Base-by-base conservation (phyloP, 2,329 filamentous ascomycete genomes). In the Parafenestella ontariensis region DNA sequence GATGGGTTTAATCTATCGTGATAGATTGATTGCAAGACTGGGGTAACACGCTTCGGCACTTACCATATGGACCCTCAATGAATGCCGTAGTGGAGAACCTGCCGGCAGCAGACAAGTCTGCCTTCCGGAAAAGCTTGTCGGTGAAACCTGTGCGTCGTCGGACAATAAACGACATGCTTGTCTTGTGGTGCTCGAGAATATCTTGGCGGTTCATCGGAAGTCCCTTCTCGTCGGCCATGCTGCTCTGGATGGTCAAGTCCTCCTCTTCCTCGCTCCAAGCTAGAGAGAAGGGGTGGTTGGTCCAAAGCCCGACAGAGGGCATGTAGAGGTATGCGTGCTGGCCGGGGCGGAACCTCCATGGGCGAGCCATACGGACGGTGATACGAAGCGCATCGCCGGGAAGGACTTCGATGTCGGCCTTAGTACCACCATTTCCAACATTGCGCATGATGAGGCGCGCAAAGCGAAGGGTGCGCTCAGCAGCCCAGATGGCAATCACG, bases 101-200 rank as follows among this genome's bases (percentile, higher is more conserved):
- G 28, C 79, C 80, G 21, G 77, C 75, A n/a, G 81, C 79, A 18
- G 81, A 76, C 26, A 78, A 76, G 52, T 82, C 79, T 6, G 90
- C 92, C 54, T 83, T 86, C 65, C 90, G 81, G 80, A 87, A 96
- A 2, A 98, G 85, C 65, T 87, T 87, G 68, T 91, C 87, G 7
- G 95, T 98, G 78, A 96, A 89, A 26, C 94, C 94, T 0, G 89
- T 93, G 56, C 95, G 90, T 24, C 92, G 91, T 58, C 91, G 91
- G 64, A 97, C 89, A 66, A 98, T 82, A 66, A 97, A 91, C 0
- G 90, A 92, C 55, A 96, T 85, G 18, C 81, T 85, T 1, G 82
- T 82, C 66, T 82, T 82, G 59, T 78, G 77, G 13, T 78, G 67
- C 29, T 76, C 76, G 46, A 83, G 76, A 11, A 84, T 74, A 55